These are phyloP conservation scores for Leptomonas seymouri DNA, from an alignment of 208 protist genomes.

Conservation along the genomic window DNA sequence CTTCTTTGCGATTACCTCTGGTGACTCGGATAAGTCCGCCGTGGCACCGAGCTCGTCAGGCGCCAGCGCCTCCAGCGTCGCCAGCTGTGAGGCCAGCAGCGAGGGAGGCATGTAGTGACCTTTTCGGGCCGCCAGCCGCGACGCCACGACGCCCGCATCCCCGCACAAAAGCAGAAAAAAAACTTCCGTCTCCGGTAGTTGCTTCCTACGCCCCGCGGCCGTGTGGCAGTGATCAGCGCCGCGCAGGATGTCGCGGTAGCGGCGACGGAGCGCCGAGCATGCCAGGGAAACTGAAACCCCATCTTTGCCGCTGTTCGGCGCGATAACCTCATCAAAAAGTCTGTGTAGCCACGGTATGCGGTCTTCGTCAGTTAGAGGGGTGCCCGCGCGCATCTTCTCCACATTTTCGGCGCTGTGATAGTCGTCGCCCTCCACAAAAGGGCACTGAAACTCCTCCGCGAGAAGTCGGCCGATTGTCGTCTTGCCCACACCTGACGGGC, in stretches of 20 bases:
- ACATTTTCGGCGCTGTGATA: slow-evolving; percentile 64
- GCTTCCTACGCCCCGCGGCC: not conserved
- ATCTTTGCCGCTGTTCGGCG: slow-evolving; percentile 7
- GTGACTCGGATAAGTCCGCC: slow-evolving; percentile 30
- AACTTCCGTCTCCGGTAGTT: slow-evolving; percentile 18
- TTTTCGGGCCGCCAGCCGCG: slow-evolving; percentile 43
- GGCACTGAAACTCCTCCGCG: slow-evolving; percentile 41
- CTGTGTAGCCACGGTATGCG: slow-evolving; percentile 69
- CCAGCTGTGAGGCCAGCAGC: slow-evolving; percentile 67
- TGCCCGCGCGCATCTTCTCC: slow-evolving; percentile 67
- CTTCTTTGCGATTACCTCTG: slow-evolving; percentile 31
- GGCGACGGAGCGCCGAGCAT: slow-evolving; percentile 63
- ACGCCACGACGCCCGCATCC: slow-evolving; percentile 30
- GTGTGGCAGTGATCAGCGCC: slow-evolving; percentile 7
- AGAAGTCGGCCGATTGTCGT: slow-evolving; percentile 65
- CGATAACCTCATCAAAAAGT: slow-evolving; percentile 47
- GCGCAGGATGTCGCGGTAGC: slow-evolving; percentile 67
- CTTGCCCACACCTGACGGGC: slow-evolving; percentile 79
- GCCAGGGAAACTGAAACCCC: slow-evolving; percentile 49
- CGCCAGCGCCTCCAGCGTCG: slow-evolving; percentile 50
- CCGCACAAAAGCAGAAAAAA: slow-evolving; percentile 68
- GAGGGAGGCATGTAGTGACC: slow-evolving; percentile 72
- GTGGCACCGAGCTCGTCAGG: slow-evolving; percentile 39
- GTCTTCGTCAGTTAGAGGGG: slow-evolving; percentile 76
- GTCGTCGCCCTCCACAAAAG: slow-evolving; percentile 74